Base-by-base conservation (phyloP, 371 early-diverging fungal genomes). In the Mortierella sp. region DNA sequence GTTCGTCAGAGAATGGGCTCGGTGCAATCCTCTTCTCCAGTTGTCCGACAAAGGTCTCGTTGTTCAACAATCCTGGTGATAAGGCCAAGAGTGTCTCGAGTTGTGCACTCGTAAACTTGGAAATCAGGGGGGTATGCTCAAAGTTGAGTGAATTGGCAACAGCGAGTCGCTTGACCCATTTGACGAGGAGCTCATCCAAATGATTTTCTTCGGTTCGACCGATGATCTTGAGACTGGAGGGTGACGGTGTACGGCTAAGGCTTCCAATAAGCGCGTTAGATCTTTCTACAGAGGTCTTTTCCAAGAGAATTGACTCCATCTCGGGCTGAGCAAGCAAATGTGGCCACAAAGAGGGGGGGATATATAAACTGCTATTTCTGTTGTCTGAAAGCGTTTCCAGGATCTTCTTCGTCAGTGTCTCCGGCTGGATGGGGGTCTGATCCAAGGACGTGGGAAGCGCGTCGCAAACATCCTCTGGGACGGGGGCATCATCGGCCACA, bases 11-110 rank as follows among this genome's bases (percentile, higher is more conserved):
- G 30, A 66, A 73, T 0, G 45, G 52, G 7, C 57, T 47, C 0
- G 73, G 80, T 7, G 67, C 9, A 57, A 79, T 70, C 0, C 70
- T 53, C 15, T 63, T 69, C 61, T 79, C 80, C 19, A 79, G 26
- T 15, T 66, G 11, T 0, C 74, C 80, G 2, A 73, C 67, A 60
- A 70, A 79, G 14, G 70, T 70, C 62, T 79, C 74, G 29, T 64
- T 51, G 25, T 62, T 26, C 66, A 70, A 60, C 30, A 63, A 26
- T 11, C 25, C 25, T 16, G 80, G 74, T 6, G 37, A 44, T 5
- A 37, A 25, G 12, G 23, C 43, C 43, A 37, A 48, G 47, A 79
- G 62, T 48, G 16, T 52, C 19, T 66, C 60, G 43, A 79, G 48
- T 21, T 79, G 80, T 0, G 28, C 43, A n/a, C 7, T 59, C 0